These are phyloP conservation scores for Bremia lactucae DNA, from an alignment of 352 stramenopile genomes.

Conservation along the genomic window DNA sequence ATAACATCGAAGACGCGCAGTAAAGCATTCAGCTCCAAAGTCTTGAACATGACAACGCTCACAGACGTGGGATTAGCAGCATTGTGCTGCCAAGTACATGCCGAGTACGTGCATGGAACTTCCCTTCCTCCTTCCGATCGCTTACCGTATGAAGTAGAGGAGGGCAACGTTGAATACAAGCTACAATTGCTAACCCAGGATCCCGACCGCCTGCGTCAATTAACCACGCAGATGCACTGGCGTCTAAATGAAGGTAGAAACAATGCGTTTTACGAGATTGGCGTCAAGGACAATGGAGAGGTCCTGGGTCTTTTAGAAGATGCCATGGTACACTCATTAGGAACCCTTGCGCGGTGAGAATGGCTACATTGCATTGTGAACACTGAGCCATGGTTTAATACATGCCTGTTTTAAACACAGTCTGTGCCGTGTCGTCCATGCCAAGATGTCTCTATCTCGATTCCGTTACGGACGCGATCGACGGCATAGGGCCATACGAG, in stretches of 20 bases:
- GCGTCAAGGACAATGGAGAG: constrained; percentile 76
- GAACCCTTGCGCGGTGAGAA: constrained; percentile 40
- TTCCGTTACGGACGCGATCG: constrained; percentile 36
- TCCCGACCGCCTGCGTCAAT: constrained; percentile 66
- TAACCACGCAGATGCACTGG: constrained; percentile 87
- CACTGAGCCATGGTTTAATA: constrained; percentile 6
- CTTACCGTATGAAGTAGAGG: constrained; percentile 73
- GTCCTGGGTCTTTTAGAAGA: constrained; percentile 53
- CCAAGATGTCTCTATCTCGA: constrained; percentile 49
- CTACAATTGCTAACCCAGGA: constrained; percentile 69
- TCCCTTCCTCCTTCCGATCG: background rate
- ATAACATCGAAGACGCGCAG: too few relatives aligned
- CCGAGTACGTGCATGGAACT: constrained; percentile 9
- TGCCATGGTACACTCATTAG: constrained; percentile 60
- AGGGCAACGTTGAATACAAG: constrained; percentile 89
- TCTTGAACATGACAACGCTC: constrained; percentile 16
- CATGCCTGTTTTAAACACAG: constrained; percentile 12
- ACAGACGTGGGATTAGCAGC: constrained; percentile 15
- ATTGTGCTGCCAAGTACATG: constrained; percentile 11
- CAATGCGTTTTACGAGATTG: constrained; percentile 80
- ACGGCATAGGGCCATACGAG: constrained; percentile 27
- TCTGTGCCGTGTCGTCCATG: constrained; percentile 68
- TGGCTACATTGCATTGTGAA: constrained; percentile 9
- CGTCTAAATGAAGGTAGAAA: constrained; percentile 82
- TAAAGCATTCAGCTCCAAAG: too few relatives aligned